phyloP scores from a whole-genome alignment of 2,329 filamentous ascomycete species.

The Claviceps sp. region DNA sequence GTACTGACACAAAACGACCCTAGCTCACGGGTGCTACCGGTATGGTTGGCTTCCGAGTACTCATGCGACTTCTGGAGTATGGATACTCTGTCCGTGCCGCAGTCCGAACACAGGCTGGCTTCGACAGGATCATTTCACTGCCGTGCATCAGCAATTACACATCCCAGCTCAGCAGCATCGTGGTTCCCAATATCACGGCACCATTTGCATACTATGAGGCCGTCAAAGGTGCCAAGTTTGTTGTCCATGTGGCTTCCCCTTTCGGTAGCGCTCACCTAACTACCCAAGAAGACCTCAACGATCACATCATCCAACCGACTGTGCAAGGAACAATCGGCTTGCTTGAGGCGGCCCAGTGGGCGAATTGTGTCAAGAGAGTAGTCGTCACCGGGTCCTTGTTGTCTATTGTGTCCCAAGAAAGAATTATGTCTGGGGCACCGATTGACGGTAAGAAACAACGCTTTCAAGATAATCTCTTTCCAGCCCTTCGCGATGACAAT shows the following conservation, averaged over 20 bases:
- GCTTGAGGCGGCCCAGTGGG: neutral
- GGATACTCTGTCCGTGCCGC: conserved; percentile 18
- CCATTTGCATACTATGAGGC: conserved; percentile 26
- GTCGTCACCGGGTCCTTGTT: neutral
- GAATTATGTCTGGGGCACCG: neutral
- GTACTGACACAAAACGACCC: no score
- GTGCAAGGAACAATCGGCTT: neutral
- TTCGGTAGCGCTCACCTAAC: no score
- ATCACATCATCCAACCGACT: neutral
- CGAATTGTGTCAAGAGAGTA: neutral
- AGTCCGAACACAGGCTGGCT: conserved; percentile 12
- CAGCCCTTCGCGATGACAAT: neutral
- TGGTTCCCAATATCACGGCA: conserved; percentile 24
- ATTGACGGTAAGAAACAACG: neutral
- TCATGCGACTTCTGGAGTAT: conserved; percentile 12
- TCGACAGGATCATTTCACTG: conserved; percentile 4
- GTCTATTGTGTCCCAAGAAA: neutral
- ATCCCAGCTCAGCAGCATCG: conserved; percentile 12
- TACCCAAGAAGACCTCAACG: no score
- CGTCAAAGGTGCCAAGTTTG: conserved; percentile 24
- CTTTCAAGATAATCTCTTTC: no score
- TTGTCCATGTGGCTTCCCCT: conserved; percentile 16
- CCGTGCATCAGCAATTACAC: conserved; percentile 5
- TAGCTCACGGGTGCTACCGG: conserved; percentile 16
- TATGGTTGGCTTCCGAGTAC: conserved; percentile 17